phyloP scores from a whole-genome alignment of 192 early-diverging fungal species.

The Spizellomyces punctatus region DNA sequence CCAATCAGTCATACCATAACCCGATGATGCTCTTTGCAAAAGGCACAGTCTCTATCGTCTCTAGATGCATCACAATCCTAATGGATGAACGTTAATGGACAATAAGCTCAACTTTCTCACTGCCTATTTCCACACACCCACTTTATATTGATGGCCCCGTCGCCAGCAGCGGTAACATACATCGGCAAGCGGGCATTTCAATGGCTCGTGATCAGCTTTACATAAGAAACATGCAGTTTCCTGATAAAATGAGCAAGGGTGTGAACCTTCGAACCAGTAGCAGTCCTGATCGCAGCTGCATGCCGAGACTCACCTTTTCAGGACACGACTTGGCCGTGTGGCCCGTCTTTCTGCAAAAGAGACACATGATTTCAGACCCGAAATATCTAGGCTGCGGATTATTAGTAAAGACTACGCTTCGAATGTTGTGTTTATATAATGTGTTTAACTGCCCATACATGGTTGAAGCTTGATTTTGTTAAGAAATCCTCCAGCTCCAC shows the following conservation, averaged over 20 bases:
- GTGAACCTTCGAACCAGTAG: neutral
- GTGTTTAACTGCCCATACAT: too few relatives aligned
- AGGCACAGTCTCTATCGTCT: neutral
- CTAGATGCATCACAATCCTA: neutral
- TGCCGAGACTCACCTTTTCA: neutral
- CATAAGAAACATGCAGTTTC: constrained; percentile 6
- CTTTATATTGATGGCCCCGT: constrained; percentile 1
- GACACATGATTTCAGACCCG: neutral
- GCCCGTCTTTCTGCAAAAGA: constrained; percentile 3
- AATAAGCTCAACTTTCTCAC: too few relatives aligned
- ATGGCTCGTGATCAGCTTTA: constrained; percentile 5
- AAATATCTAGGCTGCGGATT: too few relatives aligned
- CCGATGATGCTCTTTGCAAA: neutral
- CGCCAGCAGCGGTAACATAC: neutral
- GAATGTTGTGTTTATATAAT: too few relatives aligned
- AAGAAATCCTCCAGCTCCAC: neutral
- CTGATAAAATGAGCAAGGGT: neutral
- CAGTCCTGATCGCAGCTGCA: neutral
- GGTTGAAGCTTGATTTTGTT: too few relatives aligned
- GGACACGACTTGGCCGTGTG: neutral
- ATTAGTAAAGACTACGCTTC: too few relatives aligned
- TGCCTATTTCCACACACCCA: neutral
- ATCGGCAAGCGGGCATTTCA: neutral
- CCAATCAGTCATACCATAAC: neutral
- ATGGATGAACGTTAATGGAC: too few relatives aligned